These are phyloP conservation scores for Suhomyces bolitotheri DNA, from an alignment of 1,139 yeast species.

Conservation along the genomic window DNA sequence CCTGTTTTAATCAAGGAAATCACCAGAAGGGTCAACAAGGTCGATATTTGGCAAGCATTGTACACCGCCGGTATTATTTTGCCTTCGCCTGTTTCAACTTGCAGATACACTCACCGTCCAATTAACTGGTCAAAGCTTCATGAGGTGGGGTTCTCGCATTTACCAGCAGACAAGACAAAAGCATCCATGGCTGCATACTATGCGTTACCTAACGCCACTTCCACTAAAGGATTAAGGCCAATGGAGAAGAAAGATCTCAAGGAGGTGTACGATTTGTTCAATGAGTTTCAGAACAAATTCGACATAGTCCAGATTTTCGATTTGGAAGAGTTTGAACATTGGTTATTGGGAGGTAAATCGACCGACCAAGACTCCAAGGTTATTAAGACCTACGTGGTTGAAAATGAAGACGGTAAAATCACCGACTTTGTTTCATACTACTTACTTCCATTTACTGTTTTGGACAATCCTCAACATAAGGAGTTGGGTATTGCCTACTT, in stretches of 20 bases:
- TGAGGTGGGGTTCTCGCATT: conserved; percentile 84
- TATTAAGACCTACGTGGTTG: conserved; percentile 78
- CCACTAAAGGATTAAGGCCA: conserved; percentile 62
- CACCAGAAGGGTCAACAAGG: conserved; percentile 85
- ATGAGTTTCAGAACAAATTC: conserved; percentile 63
- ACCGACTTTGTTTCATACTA: conserved; percentile 92
- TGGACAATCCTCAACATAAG: conserved; percentile 64
- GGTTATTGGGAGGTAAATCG: conserved; percentile 62
- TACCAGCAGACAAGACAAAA: conserved; percentile 76
- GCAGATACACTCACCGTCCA: conserved; percentile 93
- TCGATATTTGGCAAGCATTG: conserved; percentile 91
- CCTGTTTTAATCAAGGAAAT: conserved; percentile 93
- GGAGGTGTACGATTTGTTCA: conserved; percentile 59
- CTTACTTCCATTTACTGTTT: conserved; percentile 81
- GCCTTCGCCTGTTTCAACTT: conserved; percentile 89
- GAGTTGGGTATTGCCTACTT: conserved; percentile 84
- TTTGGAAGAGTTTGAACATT: conserved; percentile 74
- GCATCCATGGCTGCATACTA: conserved; percentile 81
- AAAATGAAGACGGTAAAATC: conserved; percentile 59
- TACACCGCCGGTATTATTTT: conserved; percentile 90
- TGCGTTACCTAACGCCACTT: conserved; percentile 63
- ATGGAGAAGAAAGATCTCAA: conserved; percentile 64
- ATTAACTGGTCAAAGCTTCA: conserved; percentile 86
- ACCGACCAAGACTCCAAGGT: conserved; percentile 44
- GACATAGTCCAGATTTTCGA: conserved; percentile 71